Percentiles rank a stretch among this genome's conserved stretches.
These are phyloP conservation scores for Cryptosporidium tyzzeri DNA, from an alignment of 169 alveolate genomes.

Conservation along the genomic window DNA sequence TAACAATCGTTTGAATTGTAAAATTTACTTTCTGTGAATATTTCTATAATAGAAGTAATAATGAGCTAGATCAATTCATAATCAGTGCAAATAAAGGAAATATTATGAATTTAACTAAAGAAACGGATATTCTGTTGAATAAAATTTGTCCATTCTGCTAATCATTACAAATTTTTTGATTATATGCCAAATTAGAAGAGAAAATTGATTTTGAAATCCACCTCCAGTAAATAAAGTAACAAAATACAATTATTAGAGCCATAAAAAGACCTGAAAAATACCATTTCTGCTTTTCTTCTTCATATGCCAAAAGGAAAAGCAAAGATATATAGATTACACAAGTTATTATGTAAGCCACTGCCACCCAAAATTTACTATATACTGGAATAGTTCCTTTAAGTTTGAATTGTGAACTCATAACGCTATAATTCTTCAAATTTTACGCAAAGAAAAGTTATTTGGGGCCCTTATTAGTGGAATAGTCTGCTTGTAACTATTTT, in stretches of 20 bases:
- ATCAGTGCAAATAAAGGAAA: neutral
- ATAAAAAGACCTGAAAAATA: constrained; percentile 35
- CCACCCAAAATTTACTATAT: constrained; percentile 11
- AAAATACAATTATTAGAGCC: constrained; percentile 16
- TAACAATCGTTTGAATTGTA: neutral
- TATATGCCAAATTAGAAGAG: constrained; percentile 60
- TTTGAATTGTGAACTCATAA: neutral
- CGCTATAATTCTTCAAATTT: neutral
- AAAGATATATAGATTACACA: constrained; percentile 9
- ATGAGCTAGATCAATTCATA: neutral
- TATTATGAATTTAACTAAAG: neutral
- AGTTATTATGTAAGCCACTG: neutral
- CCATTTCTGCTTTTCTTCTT: constrained; percentile 38
- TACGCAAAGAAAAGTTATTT: neutral
- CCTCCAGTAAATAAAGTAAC: constrained; percentile 59
- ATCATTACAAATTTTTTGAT: constrained; percentile 9
- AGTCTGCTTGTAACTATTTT: neutral
- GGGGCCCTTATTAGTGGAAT: no score
- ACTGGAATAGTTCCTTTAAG: neutral
- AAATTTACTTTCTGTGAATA: neutral
- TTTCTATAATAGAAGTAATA: neutral
- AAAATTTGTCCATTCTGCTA: neutral
- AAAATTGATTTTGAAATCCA: constrained; percentile 72
- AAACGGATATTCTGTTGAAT: neutral
- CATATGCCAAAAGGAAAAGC: constrained; percentile 20